These are phyloP conservation scores for Exophiala sp. DNA, from an alignment of 2,329 filamentous ascomycete species.

Conservation along the genomic window DNA sequence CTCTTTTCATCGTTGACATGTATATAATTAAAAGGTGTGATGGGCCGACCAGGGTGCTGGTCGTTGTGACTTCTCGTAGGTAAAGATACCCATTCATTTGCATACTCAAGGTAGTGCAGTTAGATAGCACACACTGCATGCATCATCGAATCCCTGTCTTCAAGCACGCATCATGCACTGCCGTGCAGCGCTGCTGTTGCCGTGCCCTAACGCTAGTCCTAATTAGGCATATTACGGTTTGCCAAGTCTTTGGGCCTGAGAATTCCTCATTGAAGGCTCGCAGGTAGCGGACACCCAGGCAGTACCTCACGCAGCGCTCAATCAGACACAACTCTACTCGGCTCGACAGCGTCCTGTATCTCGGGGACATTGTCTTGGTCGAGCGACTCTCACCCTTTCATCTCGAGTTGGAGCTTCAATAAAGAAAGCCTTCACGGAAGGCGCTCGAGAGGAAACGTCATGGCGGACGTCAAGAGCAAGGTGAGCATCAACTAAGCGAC, in stretches of 20 bases:
- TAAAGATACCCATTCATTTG: too few relatives aligned
- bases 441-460: constrained; percentile 45
- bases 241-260: constrained; percentile 1
- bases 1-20: neutral
- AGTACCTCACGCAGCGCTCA: constrained; percentile 8
- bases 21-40: neutral
- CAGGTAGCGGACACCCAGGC: neutral
- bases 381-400: constrained; percentile 17
- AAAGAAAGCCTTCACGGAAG: constrained; percentile 48
- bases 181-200: too few relatives aligned
- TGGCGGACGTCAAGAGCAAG: constrained; percentile 50
- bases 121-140: too few relatives aligned
- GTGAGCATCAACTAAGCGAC: constrained; percentile 33
- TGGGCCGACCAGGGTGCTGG: neutral
- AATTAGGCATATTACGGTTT: neutral
- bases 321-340: constrained; percentile 24
- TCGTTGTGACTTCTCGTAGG: too few relatives aligned
- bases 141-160: too few relatives aligned
- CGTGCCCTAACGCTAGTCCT: constrained; percentile 1
- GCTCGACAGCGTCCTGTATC: constrained; percentile 25
- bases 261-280: neutral
- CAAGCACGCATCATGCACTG: too few relatives aligned
- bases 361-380: constrained; percentile 27
- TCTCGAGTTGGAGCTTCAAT: constrained; percentile 43
- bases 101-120: too few relatives aligned